Conservation (phyloP, 495 filamentous ascomycete genomes). For the Daldinia bambusicola region DNA sequence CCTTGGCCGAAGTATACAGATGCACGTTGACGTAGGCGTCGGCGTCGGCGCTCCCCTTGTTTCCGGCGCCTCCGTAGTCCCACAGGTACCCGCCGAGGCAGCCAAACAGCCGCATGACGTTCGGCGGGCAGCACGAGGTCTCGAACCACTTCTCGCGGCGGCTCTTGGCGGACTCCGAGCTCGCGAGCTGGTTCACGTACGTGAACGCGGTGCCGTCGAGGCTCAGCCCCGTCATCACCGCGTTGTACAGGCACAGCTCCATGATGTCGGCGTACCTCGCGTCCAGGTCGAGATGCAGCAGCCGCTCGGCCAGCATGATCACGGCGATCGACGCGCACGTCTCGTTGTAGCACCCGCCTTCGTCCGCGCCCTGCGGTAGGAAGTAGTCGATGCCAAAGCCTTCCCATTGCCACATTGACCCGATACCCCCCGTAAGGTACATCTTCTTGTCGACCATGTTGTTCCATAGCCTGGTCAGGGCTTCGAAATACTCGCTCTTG, state of each 20-base stretch:
- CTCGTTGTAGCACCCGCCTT: constrained; percentile 70
- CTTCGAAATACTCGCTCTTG: constrained; percentile 46
- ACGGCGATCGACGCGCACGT: constrained; percentile 70
- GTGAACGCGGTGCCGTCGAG: constrained; percentile 63
- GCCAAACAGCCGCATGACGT: constrained; percentile 63
- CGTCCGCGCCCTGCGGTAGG: constrained; percentile 64
- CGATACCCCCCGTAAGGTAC: constrained; percentile 70
- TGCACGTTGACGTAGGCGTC: constrained; percentile 59
- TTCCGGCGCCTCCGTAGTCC: constrained; percentile 50
- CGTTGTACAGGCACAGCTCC: constrained; percentile 70
- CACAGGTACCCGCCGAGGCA: constrained; percentile 66
- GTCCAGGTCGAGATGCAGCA: constrained; percentile 63
- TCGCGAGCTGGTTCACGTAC: constrained; percentile 67
- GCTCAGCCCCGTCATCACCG: constrained; percentile 64
- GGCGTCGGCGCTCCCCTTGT: too few species aligned
- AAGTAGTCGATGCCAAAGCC: constrained; percentile 70
- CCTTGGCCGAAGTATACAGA: constrained; percentile 61
- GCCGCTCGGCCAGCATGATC: constrained; percentile 67
- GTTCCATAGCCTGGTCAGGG: constrained; percentile 61
- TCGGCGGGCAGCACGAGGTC: constrained; percentile 68
- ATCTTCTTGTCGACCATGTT: constrained; percentile 69
- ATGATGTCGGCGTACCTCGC: constrained; percentile 66
- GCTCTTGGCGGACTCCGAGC: constrained; percentile 57
- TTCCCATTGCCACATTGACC: constrained; percentile 68
- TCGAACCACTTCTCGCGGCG: constrained; percentile 64